Base-by-base conservation (phyloP, 441 rosid genomes). In the Macaranga tanarius region DNA sequence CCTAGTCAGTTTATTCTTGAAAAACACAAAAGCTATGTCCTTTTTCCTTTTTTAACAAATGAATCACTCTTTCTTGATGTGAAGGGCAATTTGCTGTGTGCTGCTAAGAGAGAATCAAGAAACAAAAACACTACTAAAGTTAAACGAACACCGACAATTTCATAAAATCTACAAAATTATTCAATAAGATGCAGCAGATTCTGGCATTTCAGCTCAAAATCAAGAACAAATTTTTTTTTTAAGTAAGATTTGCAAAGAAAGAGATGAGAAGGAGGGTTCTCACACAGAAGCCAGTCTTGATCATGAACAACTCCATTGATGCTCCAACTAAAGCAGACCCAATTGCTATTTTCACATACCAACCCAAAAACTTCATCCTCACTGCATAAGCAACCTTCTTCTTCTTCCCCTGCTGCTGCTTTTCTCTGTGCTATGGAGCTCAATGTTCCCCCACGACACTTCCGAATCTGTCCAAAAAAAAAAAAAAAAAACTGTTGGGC, bases 221-320 rank as follows among this genome's bases (percentile, higher is more conserved):
- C 10, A 55, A 71, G 31, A 57, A n/a, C n/a, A n/a, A 26, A 25
- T 3, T 19, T 38, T 10, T n/a, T n/a, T 23, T 13, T 3, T 10
- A 20, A 2, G 57, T 9, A 42, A 13, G 9, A 26, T n/a, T 48
- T 19, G 7, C 1, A 58, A 38, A n/a, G 20, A n/a, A 65, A 34
- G 25, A 38, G 17, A 26, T 67, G 75, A 23, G 66, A 76, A 67
- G 91, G 89, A 79, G 69, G 23, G 65, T 76, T 73, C 87, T 76
- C 85, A 77, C 83, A 92, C 97, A 94, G 92, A 90, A 92, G 44
- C 96, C 94, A 28, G 97, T 89, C 77, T 95, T 87, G 86, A 89
- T 88, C 99, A 91, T 92, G 93, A 89, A 92, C 25, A 89, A 71
- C 81, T 95, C 99, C 97, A 91, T 95, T 75, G 95, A 93, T 64